A percentile compares a stretch with the other conserved stretches of the same genome.
phyloP scores from a whole-genome alignment of 208 protist species.

The Acanthamoeba lenticulata region DNA sequence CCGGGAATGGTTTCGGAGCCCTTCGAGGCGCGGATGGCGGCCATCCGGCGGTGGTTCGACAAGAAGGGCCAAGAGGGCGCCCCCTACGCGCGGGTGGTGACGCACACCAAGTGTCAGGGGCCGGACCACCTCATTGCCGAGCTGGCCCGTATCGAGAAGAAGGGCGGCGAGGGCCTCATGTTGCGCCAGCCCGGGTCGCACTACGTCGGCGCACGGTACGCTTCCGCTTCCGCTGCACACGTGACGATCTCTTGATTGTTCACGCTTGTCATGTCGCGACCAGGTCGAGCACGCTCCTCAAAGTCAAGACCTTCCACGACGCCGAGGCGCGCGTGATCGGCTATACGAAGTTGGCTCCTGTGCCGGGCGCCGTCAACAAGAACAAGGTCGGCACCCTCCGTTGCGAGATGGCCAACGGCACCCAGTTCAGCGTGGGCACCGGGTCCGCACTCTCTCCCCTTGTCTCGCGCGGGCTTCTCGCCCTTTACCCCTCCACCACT shows the following conservation, averaged over 20 bases:
- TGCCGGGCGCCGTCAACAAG: constrained; percentile 79
- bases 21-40: constrained; percentile 77
- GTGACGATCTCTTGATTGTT: background rate
- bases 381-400: constrained; percentile 71
- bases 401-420: constrained; percentile 80
- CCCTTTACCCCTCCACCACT: background rate
- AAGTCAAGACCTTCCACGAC: constrained; percentile 86
- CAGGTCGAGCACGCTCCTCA: constrained; percentile 18
- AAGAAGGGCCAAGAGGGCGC: background rate
- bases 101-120: constrained; percentile 73
- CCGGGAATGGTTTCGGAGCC: constrained; percentile 43
- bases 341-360: constrained; percentile 75
- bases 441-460: constrained; percentile 16
- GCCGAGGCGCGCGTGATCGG: constrained; percentile 81
- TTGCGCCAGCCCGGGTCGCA: constrained; percentile 80
- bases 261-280: too few species aligned
- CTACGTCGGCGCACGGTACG: constrained; percentile 69
- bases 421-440: constrained; percentile 81
- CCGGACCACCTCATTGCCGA: constrained; percentile 66
- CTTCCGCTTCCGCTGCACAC: background rate
- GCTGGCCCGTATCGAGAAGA: constrained; percentile 71
- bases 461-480: background rate
- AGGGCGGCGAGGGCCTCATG: constrained; percentile 86
- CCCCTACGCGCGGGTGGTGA: background rate
- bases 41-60: constrained; percentile 63